A percentile compares a stretch with the other conserved stretches of the same genome.
Conservation (phyloP, 2,329 filamentous ascomycete species). For the Cadophora malorum region DNA sequence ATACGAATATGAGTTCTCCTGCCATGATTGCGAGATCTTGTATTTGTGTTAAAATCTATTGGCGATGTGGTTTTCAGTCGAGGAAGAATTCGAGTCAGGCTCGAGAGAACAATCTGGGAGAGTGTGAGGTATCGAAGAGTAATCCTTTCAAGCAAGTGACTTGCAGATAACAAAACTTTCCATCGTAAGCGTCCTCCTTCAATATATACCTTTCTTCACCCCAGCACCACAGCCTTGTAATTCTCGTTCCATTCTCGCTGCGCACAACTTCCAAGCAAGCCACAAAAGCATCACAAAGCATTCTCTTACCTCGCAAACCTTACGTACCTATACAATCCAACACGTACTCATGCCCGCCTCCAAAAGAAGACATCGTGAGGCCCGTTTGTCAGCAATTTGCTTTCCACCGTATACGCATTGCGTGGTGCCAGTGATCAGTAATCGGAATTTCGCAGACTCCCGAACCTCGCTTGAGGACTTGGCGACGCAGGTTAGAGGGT, state of each 20-base stretch:
- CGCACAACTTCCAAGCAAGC: not conserved
- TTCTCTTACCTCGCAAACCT: not conserved
- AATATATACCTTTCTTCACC: not conserved
- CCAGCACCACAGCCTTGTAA: not conserved
- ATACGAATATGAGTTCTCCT: constrained; percentile 32
- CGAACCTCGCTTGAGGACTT: not conserved
- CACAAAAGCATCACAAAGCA: not conserved
- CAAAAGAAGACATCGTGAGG: constrained; percentile 6
- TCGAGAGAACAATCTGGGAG: not conserved
- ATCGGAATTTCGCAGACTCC: not conserved
- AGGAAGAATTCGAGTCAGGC: not conserved
- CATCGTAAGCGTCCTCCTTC: not conserved
- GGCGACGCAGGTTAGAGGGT: not conserved
- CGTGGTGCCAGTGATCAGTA: constrained; percentile 1
- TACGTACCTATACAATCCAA: not conserved
- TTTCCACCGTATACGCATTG: not conserved
- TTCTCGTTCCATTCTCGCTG: too few species aligned
- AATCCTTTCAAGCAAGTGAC: not conserved
- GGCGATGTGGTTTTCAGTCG: not conserved
- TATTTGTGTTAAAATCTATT: not conserved
- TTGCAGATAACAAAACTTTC: not conserved
- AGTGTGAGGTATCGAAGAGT: not conserved
- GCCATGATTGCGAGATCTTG: constrained; percentile 8
- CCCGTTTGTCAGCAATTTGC: not conserved
- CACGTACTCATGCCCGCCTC: not conserved